Conservation (phyloP, 176 grass and related monocot species). For the Leersia perrieri region DNA sequence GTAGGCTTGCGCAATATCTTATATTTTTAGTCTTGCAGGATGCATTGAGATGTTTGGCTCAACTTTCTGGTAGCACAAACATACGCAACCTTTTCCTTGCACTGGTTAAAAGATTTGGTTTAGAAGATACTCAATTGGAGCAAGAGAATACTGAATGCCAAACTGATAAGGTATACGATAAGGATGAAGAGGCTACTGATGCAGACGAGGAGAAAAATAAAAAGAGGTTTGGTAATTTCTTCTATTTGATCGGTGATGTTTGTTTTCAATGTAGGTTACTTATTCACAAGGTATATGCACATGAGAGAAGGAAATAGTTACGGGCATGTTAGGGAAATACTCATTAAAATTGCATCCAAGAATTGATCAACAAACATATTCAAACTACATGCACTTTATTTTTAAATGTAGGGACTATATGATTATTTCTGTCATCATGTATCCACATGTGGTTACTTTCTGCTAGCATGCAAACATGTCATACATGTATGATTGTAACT, state of each 20-base stretch:
- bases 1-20: background rate
- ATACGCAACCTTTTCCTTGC: conserved; percentile 70
- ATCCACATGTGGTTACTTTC: conserved; percentile 21
- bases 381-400: background rate
- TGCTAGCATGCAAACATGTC: conserved; percentile 2
- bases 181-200: conserved; percentile 37
- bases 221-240: conserved; percentile 52
- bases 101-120: conserved; percentile 62
- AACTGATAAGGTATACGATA: conserved; percentile 31
- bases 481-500: conserved; percentile 22
- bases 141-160: conserved; percentile 51
- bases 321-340: background rate
- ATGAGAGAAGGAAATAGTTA: no score
- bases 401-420: background rate
- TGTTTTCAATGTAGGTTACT: conserved; percentile 18
- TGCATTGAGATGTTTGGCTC: conserved; percentile 66
- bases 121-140: conserved; percentile 44
- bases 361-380: background rate
- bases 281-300: no score
- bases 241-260: conserved; percentile 1
- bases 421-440: conserved; percentile 9
- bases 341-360: background rate
- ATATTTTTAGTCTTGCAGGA: conserved; percentile 54
- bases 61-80: conserved; percentile 51
- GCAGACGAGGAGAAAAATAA: conserved; percentile 34